Conservation (phyloP, 108 stramenopile species). For the Fragilariopsis cylindrus region DNA sequence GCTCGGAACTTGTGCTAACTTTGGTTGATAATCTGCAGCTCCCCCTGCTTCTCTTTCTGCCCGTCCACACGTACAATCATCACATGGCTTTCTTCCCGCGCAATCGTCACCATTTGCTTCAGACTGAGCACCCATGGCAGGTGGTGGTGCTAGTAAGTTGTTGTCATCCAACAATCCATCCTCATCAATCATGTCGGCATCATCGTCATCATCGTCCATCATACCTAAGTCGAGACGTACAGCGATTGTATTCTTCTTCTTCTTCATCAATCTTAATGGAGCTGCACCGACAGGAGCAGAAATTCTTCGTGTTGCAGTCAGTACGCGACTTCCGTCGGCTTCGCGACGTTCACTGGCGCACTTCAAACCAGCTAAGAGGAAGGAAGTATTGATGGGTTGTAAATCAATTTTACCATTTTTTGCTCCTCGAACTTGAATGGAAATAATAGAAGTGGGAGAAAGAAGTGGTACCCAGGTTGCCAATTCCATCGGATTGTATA, state of each 20-base stretch:
- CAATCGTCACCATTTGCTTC: slow-evolving; percentile 66
- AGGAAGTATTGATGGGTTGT: slow-evolving; percentile 54
- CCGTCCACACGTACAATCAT: slow-evolving; percentile 97
- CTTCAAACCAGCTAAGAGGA: slow-evolving; percentile 67
- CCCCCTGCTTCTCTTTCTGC: slow-evolving; percentile 47
- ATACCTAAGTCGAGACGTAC: slow-evolving; percentile 14
- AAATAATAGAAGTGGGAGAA: slow-evolving; percentile 23
- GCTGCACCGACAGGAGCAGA: slow-evolving; percentile 14
- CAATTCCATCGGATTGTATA: slow-evolving; percentile 54
- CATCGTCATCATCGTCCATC: slow-evolving; percentile 45
- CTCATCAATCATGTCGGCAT: slow-evolving; percentile 75
- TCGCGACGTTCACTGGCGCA: slow-evolving; percentile 54
- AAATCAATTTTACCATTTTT: slow-evolving; percentile 12
- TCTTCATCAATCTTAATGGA: slow-evolving; percentile 10
- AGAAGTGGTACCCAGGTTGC: slow-evolving; percentile 37
- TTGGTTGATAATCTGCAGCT: not conserved
- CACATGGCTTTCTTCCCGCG: slow-evolving; percentile 88
- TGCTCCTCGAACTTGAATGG: slow-evolving; percentile 34
- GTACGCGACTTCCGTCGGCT: slow-evolving; percentile 41
- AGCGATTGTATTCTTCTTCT: slow-evolving; percentile 28
- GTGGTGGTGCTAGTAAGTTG: slow-evolving; percentile 52
- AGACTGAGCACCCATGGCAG: slow-evolving; percentile 34
- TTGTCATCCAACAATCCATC: slow-evolving; percentile 57
- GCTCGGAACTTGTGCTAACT: slow-evolving; percentile 29
- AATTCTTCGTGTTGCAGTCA: slow-evolving; percentile 47